Evolutionary conservation across 768 basidiomycete species (phyloP).

Genomic region (Austroboletus festivus): DNA sequence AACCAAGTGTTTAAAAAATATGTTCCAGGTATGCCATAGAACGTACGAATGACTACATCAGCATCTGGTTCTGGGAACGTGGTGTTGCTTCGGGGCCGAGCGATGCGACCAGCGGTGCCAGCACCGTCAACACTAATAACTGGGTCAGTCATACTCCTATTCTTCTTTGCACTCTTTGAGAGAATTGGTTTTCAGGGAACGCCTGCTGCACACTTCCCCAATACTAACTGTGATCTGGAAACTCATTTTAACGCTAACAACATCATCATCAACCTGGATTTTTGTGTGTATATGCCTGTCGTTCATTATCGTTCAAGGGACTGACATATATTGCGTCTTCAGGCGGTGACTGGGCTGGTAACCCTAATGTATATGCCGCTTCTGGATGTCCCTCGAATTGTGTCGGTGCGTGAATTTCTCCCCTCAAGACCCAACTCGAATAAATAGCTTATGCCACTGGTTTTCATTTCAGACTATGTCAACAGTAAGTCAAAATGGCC

Average conservation of each 20-base stretch:
- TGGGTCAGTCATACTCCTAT: constrained; percentile 18
- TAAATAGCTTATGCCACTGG: background rate
- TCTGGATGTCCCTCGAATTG: constrained; percentile 34
- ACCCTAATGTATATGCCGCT: constrained; percentile 18
- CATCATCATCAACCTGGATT: constrained; percentile 34
- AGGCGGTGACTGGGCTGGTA: constrained; percentile 34
- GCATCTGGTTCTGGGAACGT: constrained; percentile 42
- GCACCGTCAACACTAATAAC: constrained; percentile 15
- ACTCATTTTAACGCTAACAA: constrained; percentile 34
- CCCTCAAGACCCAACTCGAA: too few species aligned
- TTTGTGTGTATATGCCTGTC: constrained; percentile 23
- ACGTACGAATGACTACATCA: constrained; percentile 33
- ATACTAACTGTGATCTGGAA: constrained; percentile 39
- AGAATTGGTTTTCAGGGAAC: constrained; percentile 21
- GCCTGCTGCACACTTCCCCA: constrained; percentile 36
- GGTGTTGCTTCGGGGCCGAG: constrained; percentile 29
- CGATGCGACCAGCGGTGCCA: constrained; percentile 28
- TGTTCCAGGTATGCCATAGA: constrained; percentile 39
- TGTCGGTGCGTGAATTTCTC: constrained; percentile 19
- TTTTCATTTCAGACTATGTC: constrained; percentile 21
- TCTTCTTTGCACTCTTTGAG: background rate
- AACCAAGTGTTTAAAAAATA: background rate
- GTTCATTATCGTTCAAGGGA: too few species aligned
- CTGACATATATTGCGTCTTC: background rate
- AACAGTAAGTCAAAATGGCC: constrained; percentile 1